Percentiles rank a stretch among this genome's conserved stretches.
phyloP scores from a whole-genome alignment of 2,329 filamentous ascomycete genomes.

The Arthroderma sp. region DNA sequence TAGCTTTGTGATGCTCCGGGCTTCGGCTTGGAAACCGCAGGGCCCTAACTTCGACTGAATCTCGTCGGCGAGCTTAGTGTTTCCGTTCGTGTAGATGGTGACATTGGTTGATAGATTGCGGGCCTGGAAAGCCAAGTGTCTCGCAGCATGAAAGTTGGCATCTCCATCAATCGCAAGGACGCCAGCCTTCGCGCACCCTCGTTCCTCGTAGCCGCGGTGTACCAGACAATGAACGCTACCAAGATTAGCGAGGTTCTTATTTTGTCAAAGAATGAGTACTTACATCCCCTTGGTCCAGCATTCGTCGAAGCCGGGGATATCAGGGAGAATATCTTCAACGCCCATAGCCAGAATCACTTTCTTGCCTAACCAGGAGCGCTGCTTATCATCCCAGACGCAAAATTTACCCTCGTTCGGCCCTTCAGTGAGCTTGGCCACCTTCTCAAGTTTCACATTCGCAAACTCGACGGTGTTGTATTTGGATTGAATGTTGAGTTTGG shows the following conservation, averaged over 20 bases:
- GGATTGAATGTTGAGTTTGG: conserved; percentile 25
- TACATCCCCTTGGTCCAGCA: conserved; percentile 45
- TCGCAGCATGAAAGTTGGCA: conserved; percentile 23
- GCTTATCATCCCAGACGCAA: conserved; percentile 32
- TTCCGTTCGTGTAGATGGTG: conserved; percentile 43
- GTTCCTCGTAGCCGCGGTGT: conserved; percentile 49
- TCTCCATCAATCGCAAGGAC: conserved; percentile 35
- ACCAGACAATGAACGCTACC: conserved; percentile 48
- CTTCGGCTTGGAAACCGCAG: background rate
- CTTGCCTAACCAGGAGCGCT: conserved; percentile 36
- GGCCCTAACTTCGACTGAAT: background rate
- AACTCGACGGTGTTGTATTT: conserved; percentile 28
- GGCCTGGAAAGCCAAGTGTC: conserved; percentile 36
- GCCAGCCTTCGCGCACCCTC: conserved; percentile 36
- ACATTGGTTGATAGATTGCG: conserved; percentile 34
- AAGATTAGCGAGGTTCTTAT: background rate
- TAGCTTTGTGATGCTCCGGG: background rate
- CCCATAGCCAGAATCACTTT: conserved; percentile 48
- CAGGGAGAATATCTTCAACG: conserved; percentile 39
- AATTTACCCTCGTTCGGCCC: conserved; percentile 19
- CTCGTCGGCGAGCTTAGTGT: conserved; percentile 20
- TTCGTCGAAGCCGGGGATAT: conserved; percentile 43
- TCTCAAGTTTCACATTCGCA: conserved; percentile 9
- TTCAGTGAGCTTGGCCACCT: conserved; percentile 12
- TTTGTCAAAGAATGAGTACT: conserved; percentile 10